Conservation (phyloP, 768 basidiomycete genomes). For the Russula olivacea region DNA sequence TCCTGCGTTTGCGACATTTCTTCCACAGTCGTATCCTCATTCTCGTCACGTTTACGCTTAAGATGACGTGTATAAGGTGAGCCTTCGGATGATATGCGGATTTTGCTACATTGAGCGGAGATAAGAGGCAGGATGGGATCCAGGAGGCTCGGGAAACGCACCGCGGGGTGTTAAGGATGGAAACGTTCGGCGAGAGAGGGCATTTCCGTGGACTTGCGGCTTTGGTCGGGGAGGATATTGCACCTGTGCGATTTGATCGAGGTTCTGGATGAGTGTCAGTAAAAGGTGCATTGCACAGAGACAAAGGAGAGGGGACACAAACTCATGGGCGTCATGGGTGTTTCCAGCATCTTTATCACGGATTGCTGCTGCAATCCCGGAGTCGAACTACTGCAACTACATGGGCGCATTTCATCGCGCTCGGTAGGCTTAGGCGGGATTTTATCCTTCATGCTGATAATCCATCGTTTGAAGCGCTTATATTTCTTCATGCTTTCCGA, state of each 20-base stretch:
- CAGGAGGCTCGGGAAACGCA: neutral
- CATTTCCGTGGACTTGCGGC: neutral
- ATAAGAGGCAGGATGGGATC: neutral
- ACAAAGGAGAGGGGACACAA: neutral
- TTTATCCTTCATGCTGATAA: neutral
- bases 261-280: slow-evolving; percentile 2
- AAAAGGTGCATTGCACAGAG: neutral
- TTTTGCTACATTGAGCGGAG: slow-evolving; percentile 4
- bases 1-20: slow-evolving; percentile 24
- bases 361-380: neutral
- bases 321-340: slow-evolving; percentile 13
- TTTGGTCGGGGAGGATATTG: neutral
- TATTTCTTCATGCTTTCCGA: slow-evolving; percentile 10
- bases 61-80: neutral
- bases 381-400: neutral
- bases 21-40: neutral
- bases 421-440: neutral
- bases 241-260: neutral
- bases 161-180: slow-evolving; percentile 14
- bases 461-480: slow-evolving; percentile 18
- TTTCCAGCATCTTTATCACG: slow-evolving; percentile 13
- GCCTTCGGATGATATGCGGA: neutral
- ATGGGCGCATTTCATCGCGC: neutral
- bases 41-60: slow-evolving; percentile 6
- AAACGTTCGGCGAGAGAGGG: neutral